Percentiles rank a stretch among this genome's conserved stretches.
These are phyloP conservation scores for Pezizomycotina sp. DNA, from an alignment of 2,329 filamentous ascomycete species.

Conservation along the genomic window DNA sequence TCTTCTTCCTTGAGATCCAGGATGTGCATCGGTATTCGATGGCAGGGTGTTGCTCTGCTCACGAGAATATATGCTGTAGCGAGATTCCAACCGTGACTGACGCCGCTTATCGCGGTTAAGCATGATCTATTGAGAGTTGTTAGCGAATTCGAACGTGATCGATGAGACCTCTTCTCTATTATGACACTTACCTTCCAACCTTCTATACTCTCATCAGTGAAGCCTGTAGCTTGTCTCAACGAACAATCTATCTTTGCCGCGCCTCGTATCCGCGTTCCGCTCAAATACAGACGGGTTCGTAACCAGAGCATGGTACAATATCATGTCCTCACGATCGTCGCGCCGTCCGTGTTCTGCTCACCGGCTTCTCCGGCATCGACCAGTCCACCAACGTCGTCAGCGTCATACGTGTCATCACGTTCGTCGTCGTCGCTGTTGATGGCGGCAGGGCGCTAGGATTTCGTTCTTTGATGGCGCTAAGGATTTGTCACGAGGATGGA, in stretches of 20 bases:
- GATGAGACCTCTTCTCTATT: no score
- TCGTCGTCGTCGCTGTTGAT: conserved; percentile 94
- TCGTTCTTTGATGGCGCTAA: conserved; percentile 66
- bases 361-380: conserved; percentile 48
- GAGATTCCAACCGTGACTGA: no score
- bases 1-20: no score
- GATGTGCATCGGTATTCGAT: no score
- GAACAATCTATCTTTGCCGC: conserved; percentile 44
- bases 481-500: no score
- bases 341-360: conserved; percentile 26
- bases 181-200: conserved; percentile 86
- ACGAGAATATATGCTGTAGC: no score
- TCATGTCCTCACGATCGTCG: conserved; percentile 40
- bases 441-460: conserved; percentile 72
- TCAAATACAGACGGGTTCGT: conserved; percentile 49
- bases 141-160: no score
- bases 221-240: conserved; percentile 58
- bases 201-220: conserved; percentile 88
- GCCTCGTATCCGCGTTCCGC: conserved; percentile 53
- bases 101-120: conserved; percentile 13
- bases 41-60: no score
- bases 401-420: conserved; percentile 87
- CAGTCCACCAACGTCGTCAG: conserved; percentile 73
- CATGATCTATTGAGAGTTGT: no score
- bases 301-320: conserved; percentile 57